Percentiles rank a stretch among this genome's conserved stretches.
These are phyloP conservation scores for Pseudocohnilembus persalinus DNA, from an alignment of 169 alveolate species.

Conservation along the genomic window DNA sequence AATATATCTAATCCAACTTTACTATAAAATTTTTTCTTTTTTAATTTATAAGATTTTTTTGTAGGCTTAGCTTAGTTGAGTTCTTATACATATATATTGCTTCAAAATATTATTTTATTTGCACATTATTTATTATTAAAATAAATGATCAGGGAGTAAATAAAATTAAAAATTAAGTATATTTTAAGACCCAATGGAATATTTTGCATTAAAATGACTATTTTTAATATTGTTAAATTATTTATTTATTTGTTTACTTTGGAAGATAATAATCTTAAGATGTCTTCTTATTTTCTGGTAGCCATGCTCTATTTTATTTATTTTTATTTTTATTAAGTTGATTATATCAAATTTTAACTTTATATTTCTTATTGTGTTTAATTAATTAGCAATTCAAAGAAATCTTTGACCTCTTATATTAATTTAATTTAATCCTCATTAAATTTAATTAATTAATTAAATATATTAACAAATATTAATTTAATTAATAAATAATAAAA, in stretches of 20 bases:
- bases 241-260: constrained; percentile 24
- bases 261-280: constrained; percentile 49
- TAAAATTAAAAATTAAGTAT: background rate
- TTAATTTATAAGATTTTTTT: background rate
- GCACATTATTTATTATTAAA: too few species aligned
- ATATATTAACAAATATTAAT: too few species aligned
- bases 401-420: constrained; percentile 9
- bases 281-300: constrained; percentile 48
- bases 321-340: constrained; percentile 4
- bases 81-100: too few species aligned
- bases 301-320: constrained; percentile 20
- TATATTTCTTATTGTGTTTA: constrained; percentile 17
- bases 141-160: background rate
- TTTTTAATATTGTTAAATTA: background rate
- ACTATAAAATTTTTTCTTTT: too few species aligned
- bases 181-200: background rate
- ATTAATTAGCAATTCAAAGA: constrained; percentile 8
- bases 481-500: too few species aligned
- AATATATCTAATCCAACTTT: too few species aligned
- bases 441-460: constrained; percentile 9
- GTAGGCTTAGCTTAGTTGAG: background rate
- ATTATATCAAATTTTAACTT: constrained; percentile 12
- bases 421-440: constrained; percentile 14
- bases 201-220: constrained; percentile 1
- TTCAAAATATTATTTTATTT: too few species aligned